phyloP scores from a whole-genome alignment of 140 eudicot species.

The Oenanthe javanica region DNA sequence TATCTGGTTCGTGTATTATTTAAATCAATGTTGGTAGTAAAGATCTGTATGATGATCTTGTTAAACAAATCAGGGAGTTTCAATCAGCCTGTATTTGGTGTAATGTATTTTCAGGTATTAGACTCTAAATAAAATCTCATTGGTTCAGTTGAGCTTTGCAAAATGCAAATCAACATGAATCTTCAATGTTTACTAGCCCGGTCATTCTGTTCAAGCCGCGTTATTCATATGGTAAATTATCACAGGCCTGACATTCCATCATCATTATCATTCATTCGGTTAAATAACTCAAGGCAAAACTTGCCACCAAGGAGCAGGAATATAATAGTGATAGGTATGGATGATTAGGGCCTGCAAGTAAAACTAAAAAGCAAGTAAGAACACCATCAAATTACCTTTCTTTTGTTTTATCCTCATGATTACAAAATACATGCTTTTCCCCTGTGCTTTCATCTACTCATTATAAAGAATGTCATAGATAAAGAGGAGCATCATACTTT shows the following conservation, averaged over 20 bases:
- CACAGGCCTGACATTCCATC: background rate
- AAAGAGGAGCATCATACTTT: background rate
- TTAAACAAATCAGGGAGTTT: background rate
- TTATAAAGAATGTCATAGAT: background rate
- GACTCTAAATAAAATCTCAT: background rate
- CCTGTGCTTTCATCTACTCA: background rate
- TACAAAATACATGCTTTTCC: background rate
- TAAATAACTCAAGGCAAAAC: background rate
- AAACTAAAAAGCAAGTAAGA: background rate
- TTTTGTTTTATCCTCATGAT: slow-evolving; percentile 8
- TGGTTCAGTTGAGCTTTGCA: background rate
- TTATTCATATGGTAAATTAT: background rate
- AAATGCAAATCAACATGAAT: background rate
- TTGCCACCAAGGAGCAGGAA: background rate
- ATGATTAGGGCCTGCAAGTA: slow-evolving; percentile 4
- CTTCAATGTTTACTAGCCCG: background rate
- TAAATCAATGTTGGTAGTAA: background rate
- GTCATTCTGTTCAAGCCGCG: background rate
- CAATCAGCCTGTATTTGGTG: background rate
- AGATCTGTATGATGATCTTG: slow-evolving; percentile 13
- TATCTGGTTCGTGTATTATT: background rate
- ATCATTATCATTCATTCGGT: background rate
- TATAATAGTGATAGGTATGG: background rate
- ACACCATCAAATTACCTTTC: background rate
- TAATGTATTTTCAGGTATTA: background rate